Base-by-base conservation (phyloP, 495 filamentous ascomycete genomes). In the Penicillium malachiteum region DNA sequence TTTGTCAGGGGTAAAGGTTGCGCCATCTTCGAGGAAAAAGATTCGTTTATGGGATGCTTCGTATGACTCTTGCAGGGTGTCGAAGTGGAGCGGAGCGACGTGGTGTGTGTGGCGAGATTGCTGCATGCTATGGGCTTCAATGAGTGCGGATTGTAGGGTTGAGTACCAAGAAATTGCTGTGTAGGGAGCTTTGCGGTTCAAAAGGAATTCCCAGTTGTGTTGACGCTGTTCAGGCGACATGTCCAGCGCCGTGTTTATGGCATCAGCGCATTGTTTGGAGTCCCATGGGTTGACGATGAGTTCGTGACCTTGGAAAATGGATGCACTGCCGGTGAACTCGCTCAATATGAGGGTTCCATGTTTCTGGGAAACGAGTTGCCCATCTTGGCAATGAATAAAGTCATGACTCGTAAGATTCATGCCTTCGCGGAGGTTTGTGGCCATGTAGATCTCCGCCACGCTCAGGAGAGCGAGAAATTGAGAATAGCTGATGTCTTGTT, bases 381-480 rank as follows among this genome's bases (percentile, higher is more conserved):
- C 89, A 64, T 95, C 91, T 72, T 96, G 91, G 59, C 90, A 95
- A 52, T 87, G 87, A 35, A 95, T 77, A 62, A 87, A 96, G 65
- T 96, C 91, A 62, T 96, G 92, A 38, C 84, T 86, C 5, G 91
- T 91, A 14, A 96, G 76, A 62, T 95, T 95, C 91, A 96, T 93
- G 52, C 91, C 91, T 64, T 96, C 91, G 48, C 91, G 87, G 56
- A 95, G 84, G 62, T 86, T 89, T 8, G 91, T 90, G 62, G 94
- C 90, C 81, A 95, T 90, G 26, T 94, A 81, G 5, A 85, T 84
- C 61, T 95, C 89, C 3, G 92, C 91, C 14, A 92, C 87, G 14
- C 84, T 87, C 41, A 95, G 71, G 3, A 96, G 77, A 5, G 91
- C 92, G 8, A 96, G 80, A 57, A 94, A 94, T 58, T 96, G 90